Conservation (phyloP, 495 filamentous ascomycete species). For the Hypoxylon subgilvum region DNA sequence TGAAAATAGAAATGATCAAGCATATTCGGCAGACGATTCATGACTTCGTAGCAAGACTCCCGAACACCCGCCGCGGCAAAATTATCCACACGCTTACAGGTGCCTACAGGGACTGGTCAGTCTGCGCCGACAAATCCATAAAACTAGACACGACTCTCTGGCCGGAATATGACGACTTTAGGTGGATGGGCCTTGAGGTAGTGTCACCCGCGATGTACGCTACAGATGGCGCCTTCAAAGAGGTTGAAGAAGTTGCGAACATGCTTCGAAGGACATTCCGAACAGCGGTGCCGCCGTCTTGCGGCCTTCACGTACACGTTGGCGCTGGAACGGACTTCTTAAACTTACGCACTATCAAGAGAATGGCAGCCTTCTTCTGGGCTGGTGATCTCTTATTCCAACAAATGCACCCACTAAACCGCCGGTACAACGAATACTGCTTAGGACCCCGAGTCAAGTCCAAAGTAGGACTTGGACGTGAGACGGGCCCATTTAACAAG, state of each 20-base stretch:
- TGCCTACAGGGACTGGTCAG: neutral
- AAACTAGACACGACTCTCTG: neutral
- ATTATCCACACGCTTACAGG: neutral
- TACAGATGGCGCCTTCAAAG: neutral
- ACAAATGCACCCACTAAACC: constrained; percentile 5
- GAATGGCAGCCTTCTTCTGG: constrained; percentile 5
- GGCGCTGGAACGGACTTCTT: neutral
- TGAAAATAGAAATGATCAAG: neutral
- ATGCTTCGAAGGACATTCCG: constrained; percentile 8
- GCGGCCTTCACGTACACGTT: constrained; percentile 8
- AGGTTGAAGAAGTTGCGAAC: constrained; percentile 13
- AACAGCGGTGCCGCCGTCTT: constrained; percentile 1
- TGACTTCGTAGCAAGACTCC: neutral
- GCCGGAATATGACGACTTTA: neutral
- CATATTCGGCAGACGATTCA: neutral
- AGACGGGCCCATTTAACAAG: neutral
- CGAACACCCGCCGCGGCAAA: neutral
- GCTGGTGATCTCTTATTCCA: constrained; percentile 4
- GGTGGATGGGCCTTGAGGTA: neutral
- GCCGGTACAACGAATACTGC: neutral
- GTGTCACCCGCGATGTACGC: constrained; percentile 10
- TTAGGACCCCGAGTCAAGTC: neutral
- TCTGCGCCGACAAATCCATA: neutral
- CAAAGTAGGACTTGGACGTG: neutral
- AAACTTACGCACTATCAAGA: neutral